Evolutionary conservation across 495 filamentous ascomycete species (phyloP), one percentile per base, ranked within the genome.

Genomic region (Penicillium salamii): DNA sequence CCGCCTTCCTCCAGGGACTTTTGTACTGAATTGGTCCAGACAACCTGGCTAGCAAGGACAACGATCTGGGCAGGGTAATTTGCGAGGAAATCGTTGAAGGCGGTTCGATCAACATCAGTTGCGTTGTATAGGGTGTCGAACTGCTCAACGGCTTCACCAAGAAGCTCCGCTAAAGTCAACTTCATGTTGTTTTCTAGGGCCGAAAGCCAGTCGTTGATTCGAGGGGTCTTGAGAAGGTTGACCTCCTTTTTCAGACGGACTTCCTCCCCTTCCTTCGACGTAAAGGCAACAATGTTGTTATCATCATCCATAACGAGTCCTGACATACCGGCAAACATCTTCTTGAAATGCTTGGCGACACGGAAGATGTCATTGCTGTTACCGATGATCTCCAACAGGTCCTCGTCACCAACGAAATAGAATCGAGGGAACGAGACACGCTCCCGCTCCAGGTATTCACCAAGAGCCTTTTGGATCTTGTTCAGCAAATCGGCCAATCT

Each of bases 321-420:
- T 5, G 85, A 89, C 19, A 99, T 74, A 42, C 93, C 93, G 46
- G 93, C 93, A 73, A 99, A 99, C 93, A 99, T 99, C 77, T 99
- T 99, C 69, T 95, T 90, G 75, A 99, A 89, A 67, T 99, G 93
- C 67, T 97, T 97, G 37, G 92, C 88, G 49, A 99, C 91, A 20
- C 93, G 90, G 58, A 90, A 75, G 9, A 91, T 95, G 58, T 99
- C 93, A 58, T 96, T 97, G 69, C 91, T 96, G 68, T 99, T 99
- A 63, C 93, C 93, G 42, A 99, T 99, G 68, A 99, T 99, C 68
- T 99, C 93, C n/a, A 99, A 77, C 49, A 99, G 74, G 67, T 99
- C 93, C 68, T 99, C 93, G 58, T 99, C 93, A 65, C 93, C 93
- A 47, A 99, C 93, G 61, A 99, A 99, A 68, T 99, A 99, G 75